phyloP scores from a whole-genome alignment of 345 rosid species.

The Clausena lansium region DNA sequence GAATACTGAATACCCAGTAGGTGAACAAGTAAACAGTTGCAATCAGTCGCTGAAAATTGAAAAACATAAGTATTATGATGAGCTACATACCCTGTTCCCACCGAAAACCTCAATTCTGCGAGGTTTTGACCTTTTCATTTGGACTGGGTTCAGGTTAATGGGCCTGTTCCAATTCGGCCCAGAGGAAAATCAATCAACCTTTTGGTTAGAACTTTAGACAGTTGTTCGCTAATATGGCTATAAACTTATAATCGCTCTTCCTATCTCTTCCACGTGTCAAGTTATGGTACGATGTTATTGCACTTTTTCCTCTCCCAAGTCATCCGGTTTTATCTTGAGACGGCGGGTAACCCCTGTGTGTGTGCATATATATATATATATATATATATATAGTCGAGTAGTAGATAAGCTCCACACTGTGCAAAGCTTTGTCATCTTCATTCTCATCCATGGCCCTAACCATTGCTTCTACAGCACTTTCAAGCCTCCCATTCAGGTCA shows the following conservation, averaged over 20 bases:
- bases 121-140: no score
- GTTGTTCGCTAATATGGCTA: background rate
- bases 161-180: background rate
- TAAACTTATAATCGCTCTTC: no score
- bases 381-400: background rate
- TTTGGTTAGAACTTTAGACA: background rate
- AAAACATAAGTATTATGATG: background rate
- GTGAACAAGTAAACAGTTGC: constrained; percentile 18
- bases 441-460: constrained; percentile 36
- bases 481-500: constrained; percentile 30
- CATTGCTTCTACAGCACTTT: constrained; percentile 33
- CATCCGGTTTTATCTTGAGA: background rate
- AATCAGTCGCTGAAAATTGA: background rate
- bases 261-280: constrained; percentile 9
- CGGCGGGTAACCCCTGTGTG: no score
- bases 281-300: background rate
- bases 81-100: no score
- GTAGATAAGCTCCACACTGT: constrained; percentile 2
- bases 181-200: no score
- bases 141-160: background rate
- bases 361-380: background rate
- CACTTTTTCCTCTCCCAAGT: background rate
- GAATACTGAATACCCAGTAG: background rate
- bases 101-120: background rate
- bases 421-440: background rate